A percentile compares a stretch with the other conserved stretches of the same genome.
Conservation (phyloP, 805 yeast species). For the Saccharomycopsis sp. region DNA sequence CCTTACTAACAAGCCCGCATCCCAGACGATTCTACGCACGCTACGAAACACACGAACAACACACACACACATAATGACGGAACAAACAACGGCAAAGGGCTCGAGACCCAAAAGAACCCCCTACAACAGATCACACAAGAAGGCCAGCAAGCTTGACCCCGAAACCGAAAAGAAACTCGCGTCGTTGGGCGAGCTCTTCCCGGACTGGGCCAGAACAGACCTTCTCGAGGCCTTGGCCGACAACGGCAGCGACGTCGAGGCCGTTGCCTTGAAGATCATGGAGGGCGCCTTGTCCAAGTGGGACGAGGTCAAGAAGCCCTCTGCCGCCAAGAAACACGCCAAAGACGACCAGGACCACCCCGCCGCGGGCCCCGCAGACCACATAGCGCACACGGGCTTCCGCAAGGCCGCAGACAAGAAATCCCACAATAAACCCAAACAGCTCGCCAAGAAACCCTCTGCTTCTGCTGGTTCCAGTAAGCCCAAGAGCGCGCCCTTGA, state of each 20-base stretch:
- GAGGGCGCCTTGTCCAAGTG: slow-evolving; percentile 87
- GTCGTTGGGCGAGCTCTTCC: slow-evolving; percentile 77
- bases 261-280: slow-evolving; percentile 79
- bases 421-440: slow-evolving; percentile 17
- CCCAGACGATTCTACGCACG: not conserved
- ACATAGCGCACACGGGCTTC: slow-evolving; percentile 21
- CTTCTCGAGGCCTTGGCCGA: slow-evolving; percentile 70
- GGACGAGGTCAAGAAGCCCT: slow-evolving; percentile 78
- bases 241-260: slow-evolving; percentile 62
- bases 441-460: slow-evolving; percentile 18
- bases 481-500: slow-evolving; percentile 22
- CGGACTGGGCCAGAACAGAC: slow-evolving; percentile 90
- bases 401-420: slow-evolving; percentile 11
- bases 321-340: slow-evolving; percentile 47
- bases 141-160: slow-evolving; percentile 25
- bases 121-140: not conserved
- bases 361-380: slow-evolving; percentile 16
- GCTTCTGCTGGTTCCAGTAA: slow-evolving; percentile 22
- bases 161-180: slow-evolving; percentile 36
- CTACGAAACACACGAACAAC: not conserved
- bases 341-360: slow-evolving; percentile 21
- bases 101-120: not conserved
- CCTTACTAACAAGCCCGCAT: not conserved
- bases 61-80: not conserved
- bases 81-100: not conserved